Evolutionary conservation across 805 yeast species (phyloP), one percentile per base, ranked within the genome.

Genomic region (Starmerella scarabaei): DNA sequence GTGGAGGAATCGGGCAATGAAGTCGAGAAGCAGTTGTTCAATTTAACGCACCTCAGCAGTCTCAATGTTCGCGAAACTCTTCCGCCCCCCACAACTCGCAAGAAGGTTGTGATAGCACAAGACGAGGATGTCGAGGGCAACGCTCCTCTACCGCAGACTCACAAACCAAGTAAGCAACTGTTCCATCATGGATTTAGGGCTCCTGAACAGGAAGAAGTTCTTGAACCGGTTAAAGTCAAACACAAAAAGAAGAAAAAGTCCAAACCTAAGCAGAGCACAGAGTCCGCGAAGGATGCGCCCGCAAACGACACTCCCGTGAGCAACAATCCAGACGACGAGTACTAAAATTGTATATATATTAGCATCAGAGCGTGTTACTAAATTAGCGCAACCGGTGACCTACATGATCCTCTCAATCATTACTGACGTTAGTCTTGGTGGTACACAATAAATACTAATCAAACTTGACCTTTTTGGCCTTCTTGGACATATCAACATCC

Each of bases 381-480:
- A n/a, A n/a, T n/a, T n/a, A n/a, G n/a, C n/a, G n/a, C n/a, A n/a
- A n/a, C n/a, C n/a, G n/a, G n/a, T n/a, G n/a, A n/a, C n/a, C n/a
- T n/a, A n/a, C n/a, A n/a, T n/a, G n/a, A n/a, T n/a, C n/a, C n/a
- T n/a, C n/a, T n/a, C n/a, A n/a, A n/a, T n/a, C n/a, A n/a, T n/a
- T n/a, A n/a, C n/a, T n/a, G n/a, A n/a, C n/a, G n/a, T n/a, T n/a
- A n/a, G n/a, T n/a, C n/a, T n/a, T n/a, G n/a, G n/a, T n/a, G n/a
- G n/a, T n/a, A 30, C 14, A n/a, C 15, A 30, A 24, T n/a, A 35
- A 9, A 26, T 21, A 26, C 49, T 57, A 71, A 53, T 72, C 77
- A 52, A 91, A 88, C 53, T 84, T 84, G 54, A 88, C 83, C 71
- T 91, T 91, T 64, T 83, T 91, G 41, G 81, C 75, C 55, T 77